A percentile compares a stretch with the other conserved stretches of the same genome.
Conservation (phyloP, 2,329 filamentous ascomycete genomes). For the Sclerotinia borealis region DNA sequence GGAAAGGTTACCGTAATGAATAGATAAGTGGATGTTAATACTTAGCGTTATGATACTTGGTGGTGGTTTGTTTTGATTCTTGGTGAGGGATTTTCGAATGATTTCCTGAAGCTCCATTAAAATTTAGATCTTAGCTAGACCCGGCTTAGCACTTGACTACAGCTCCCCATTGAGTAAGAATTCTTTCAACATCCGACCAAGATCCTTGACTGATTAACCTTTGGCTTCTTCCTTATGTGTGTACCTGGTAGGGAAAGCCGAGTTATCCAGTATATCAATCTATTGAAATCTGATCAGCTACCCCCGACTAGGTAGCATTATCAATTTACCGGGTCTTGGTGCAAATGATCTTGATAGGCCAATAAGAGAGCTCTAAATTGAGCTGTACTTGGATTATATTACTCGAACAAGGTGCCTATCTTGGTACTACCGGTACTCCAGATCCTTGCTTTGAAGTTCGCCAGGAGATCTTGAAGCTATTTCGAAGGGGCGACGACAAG, state of each 20-base stretch:
- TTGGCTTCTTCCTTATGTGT: neutral
- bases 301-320: neutral
- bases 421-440: no score
- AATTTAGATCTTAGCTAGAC: neutral
- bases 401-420: no score
- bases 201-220: conserved; percentile 3
- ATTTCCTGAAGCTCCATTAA: conserved; percentile 2
- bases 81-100: conserved; percentile 11
- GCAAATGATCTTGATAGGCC: no score
- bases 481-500: no score
- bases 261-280: neutral
- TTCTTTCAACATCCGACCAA: neutral
- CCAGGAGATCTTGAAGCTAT: no score
- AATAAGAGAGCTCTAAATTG: no score
- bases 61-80: neutral
- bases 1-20: neutral
- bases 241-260: neutral
- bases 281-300: neutral
- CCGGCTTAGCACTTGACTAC: neutral
- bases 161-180: neutral
- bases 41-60: neutral
- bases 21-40: neutral
- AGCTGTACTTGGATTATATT: no score
- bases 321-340: no score
- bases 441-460: no score